phyloP scores from a whole-genome alignment of 805 yeast species.

The Saccharomycopsis olivae region DNA sequence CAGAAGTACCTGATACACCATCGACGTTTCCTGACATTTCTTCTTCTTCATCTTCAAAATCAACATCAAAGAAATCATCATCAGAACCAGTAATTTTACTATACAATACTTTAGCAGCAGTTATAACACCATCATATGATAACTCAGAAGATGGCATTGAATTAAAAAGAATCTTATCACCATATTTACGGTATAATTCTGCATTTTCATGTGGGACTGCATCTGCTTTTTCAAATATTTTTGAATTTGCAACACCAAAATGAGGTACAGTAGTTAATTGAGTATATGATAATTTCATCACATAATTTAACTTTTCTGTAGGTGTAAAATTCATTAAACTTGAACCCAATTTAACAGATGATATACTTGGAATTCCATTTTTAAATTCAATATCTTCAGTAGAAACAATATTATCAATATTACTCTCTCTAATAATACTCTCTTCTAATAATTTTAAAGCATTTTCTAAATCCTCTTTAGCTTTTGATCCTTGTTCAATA shows the following conservation, averaged over 20 bases:
- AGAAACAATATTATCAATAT: conserved; percentile 28
- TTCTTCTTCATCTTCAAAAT: conserved; percentile 92
- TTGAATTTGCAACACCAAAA: conserved; percentile 38
- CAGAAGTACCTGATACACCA: too few species aligned
- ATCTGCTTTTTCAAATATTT: conserved; percentile 24
- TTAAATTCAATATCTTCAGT: conserved; percentile 46
- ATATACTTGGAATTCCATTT: conserved; percentile 59
- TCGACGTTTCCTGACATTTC: conserved; percentile 28
- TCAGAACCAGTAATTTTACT: conserved; percentile 79
- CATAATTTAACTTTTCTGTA: conserved; percentile 52
- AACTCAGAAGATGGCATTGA: conserved; percentile 76
- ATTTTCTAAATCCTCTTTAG: conserved; percentile 65
- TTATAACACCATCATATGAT: conserved; percentile 82
- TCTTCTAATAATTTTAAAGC: conserved; percentile 76
- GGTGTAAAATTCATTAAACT: conserved; percentile 80
- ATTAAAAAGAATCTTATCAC: conserved; percentile 26
- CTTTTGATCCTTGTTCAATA: conserved; percentile 56
- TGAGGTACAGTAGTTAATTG: conserved; percentile 49
- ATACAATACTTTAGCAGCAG: conserved; percentile 69
- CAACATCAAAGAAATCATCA: conserved; percentile 93
- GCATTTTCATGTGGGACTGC: conserved; percentile 7
- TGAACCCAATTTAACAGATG: conserved; percentile 79
- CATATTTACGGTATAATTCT: not conserved
- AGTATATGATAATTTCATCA: conserved; percentile 51
- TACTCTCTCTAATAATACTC: conserved; percentile 70